These are phyloP conservation scores for Trichoderma asperellum DNA, from an alignment of 2,329 filamentous ascomycete genomes.

Conservation along the genomic window DNA sequence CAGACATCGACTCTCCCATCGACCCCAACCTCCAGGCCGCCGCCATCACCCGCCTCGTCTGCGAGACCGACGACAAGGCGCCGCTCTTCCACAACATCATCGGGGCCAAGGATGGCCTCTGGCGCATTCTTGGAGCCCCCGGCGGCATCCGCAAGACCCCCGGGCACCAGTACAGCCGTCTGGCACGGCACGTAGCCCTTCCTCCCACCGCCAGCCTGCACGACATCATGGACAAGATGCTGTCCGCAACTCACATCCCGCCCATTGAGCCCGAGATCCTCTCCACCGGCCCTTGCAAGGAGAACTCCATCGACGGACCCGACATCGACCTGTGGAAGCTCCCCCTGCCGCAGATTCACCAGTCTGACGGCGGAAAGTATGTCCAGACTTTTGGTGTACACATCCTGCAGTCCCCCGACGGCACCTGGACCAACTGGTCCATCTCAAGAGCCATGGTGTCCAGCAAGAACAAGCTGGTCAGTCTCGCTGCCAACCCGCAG, in stretches of 20 bases:
- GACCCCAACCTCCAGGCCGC: constrained; percentile 52
- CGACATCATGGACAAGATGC: constrained; percentile 49
- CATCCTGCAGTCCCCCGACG: not conserved
- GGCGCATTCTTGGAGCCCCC: constrained; percentile 52
- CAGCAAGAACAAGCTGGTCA: constrained; percentile 46
- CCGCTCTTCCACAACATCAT: constrained; percentile 58
- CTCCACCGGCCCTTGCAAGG: not conserved
- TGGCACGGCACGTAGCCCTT: constrained; percentile 49
- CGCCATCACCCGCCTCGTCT: constrained; percentile 52
- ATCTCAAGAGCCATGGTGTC: constrained; percentile 52
- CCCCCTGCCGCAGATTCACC: not conserved
- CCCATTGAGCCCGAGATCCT: constrained; percentile 4
- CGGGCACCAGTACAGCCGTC: constrained; percentile 45
- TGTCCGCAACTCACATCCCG: constrained; percentile 23
- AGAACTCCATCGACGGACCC: constrained; percentile 8
- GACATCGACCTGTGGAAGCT: not conserved
- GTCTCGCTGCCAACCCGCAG: constrained; percentile 50
- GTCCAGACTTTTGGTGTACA: constrained; percentile 4
- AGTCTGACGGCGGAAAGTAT: constrained; percentile 4
- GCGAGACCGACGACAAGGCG: constrained; percentile 51
- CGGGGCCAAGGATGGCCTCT: constrained; percentile 51
- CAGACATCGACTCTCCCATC: constrained; percentile 48
- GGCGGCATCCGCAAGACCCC: constrained; percentile 42
- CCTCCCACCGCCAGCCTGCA: constrained; percentile 40
- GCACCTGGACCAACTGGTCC: constrained; percentile 40